Percentiles rank a stretch among this genome's conserved stretches.
phyloP scores from a whole-genome alignment of 108 stramenopile species.

The Hondaea fermentalgiana region DNA sequence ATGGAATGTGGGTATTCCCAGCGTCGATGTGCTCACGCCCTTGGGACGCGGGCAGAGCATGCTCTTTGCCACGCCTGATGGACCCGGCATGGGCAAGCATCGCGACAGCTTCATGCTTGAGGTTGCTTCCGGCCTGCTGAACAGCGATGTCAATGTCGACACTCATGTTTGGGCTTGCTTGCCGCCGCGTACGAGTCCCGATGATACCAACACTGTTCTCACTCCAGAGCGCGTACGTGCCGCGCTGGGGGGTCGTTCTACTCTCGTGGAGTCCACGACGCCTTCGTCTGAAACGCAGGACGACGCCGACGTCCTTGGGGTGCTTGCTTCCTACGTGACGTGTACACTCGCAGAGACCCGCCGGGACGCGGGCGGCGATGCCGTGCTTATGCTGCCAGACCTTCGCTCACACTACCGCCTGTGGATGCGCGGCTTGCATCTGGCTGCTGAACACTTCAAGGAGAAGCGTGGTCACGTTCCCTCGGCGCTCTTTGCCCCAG shows the following conservation, averaged over 20 bases:
- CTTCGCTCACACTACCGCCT: not conserved
- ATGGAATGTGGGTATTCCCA: not conserved
- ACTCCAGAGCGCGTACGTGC: not conserved
- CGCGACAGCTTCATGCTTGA: not conserved
- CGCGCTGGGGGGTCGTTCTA: not conserved
- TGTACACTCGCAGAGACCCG: not conserved
- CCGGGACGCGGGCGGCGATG: not conserved
- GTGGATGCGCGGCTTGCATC: not conserved
- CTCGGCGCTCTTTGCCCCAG: not conserved
- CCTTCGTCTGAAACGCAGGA: not conserved
- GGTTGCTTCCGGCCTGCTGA: not conserved
- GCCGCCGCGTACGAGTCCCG: not conserved
- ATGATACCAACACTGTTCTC: not conserved
- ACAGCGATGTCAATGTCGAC: not conserved
- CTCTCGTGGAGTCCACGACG: not conserved
- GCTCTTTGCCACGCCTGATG: not conserved
- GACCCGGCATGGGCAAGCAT: not conserved
- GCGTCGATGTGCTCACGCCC: conserved; percentile 3
- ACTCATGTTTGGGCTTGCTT: not conserved
- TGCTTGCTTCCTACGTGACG: not conserved
- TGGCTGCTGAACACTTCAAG: not conserved
- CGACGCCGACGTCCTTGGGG: not conserved
- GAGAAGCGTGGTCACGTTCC: not conserved
- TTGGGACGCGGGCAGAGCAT: conserved; percentile 6
- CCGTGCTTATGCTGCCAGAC: not conserved